Conservation (phyloP, 305 asterid species). For the Fraxinus sp. region DNA sequence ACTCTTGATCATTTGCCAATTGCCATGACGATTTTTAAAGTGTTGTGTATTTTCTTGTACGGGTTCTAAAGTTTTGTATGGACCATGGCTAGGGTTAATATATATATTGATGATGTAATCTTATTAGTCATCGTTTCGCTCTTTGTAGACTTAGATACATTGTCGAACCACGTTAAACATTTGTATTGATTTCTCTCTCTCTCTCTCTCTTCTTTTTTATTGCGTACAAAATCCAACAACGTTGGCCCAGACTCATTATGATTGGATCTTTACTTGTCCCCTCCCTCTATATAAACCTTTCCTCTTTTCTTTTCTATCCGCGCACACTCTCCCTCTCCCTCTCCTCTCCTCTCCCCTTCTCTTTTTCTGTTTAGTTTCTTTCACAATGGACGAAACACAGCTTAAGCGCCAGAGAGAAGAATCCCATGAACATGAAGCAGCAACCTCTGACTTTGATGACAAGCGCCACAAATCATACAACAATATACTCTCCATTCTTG, state of each 20-base stretch:
- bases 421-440: slow-evolving; percentile 8
- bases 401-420: slow-evolving; percentile 48
- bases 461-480: slow-evolving; percentile 46
- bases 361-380: neutral
- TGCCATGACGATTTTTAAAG: neutral
- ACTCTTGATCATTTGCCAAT: neutral
- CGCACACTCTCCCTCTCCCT: neutral
- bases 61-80: too few relatives aligned
- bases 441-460: slow-evolving; percentile 7
- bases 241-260: neutral
- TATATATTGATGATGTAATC: too few relatives aligned
- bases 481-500: slow-evolving; percentile 45
- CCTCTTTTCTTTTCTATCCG: neutral
- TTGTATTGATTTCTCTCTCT: too few relatives aligned
- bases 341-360: neutral
- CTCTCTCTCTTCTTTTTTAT: too few relatives aligned
- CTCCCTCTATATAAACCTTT: neutral
- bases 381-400: slow-evolving; percentile 41
- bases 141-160: too few relatives aligned
- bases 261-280: neutral
- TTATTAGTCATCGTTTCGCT: too few relatives aligned
- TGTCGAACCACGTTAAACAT: too few relatives aligned
- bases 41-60: too few relatives aligned
- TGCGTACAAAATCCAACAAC: too few relatives aligned
- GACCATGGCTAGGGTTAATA: too few relatives aligned